Conservation (phyloP, 2,329 filamentous ascomycete genomes). For the Colletotrichum viniferum region DNA sequence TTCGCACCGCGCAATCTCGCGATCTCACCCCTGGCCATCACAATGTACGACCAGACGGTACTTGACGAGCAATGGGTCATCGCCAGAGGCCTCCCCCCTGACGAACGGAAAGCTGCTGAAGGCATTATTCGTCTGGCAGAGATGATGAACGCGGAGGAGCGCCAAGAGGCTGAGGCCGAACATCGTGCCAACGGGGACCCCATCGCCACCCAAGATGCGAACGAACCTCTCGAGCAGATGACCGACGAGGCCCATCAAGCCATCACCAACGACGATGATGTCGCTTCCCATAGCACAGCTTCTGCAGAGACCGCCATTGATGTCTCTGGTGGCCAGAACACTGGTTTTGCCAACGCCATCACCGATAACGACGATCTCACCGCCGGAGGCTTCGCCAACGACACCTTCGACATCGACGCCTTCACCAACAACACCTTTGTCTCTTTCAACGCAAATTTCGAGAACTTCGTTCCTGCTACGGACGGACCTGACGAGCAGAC, state of each 20-base stretch:
- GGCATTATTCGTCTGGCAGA: background rate
- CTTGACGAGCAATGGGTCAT: background rate
- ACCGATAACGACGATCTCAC: background rate
- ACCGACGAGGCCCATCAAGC: background rate
- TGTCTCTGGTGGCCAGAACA: background rate
- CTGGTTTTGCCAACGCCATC: background rate
- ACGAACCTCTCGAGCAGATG: background rate
- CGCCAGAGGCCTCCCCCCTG: background rate
- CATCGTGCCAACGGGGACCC: background rate
- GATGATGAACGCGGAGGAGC: background rate
- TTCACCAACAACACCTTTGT: background rate
- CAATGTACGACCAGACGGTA: background rate
- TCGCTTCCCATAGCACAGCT: background rate
- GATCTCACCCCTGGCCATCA: background rate
- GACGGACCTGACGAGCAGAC: background rate
- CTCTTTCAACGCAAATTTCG: fast-evolving
- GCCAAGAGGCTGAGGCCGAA: background rate
- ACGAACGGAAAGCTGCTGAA: background rate
- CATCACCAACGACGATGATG: background rate
- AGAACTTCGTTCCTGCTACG: background rate
- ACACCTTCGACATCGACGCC: background rate
- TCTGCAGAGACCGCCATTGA: background rate
- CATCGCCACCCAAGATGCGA: background rate
- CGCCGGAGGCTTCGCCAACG: background rate
- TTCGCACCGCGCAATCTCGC: background rate